Conservation (phyloP, 1,284 basidiomycete genomes). For the Termitomyces sp. region DNA sequence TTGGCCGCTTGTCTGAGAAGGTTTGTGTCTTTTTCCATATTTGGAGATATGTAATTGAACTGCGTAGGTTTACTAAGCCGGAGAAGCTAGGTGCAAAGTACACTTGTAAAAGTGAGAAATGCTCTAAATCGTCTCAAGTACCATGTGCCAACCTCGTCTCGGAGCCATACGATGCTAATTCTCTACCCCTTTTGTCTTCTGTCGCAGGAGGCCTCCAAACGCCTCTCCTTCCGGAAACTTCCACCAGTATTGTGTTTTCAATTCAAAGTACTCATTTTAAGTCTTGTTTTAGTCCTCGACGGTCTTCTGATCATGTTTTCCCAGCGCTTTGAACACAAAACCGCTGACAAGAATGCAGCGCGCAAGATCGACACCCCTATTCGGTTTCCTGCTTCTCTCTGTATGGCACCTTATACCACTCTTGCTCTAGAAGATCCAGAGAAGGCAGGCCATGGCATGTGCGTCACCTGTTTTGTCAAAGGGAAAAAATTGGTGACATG, state of each 20-base stretch:
- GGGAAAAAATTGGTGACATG: not conserved
- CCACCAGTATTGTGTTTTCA: slow-evolving; percentile 93
- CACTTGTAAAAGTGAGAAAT: slow-evolving; percentile 56
- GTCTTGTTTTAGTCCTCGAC: not conserved
- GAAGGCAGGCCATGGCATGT: slow-evolving; percentile 33
- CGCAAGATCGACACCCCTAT: slow-evolving; percentile 86
- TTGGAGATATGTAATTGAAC: not conserved
- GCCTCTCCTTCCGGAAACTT: slow-evolving; percentile 78
- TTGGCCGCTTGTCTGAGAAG: slow-evolving; percentile 66
- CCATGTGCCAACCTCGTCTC: slow-evolving; percentile 15
- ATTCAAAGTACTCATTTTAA: slow-evolving; percentile 68
- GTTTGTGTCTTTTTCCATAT: slow-evolving; percentile 29
- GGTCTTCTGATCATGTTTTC: slow-evolving; percentile 2
- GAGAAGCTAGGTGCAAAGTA: slow-evolving; percentile 74
- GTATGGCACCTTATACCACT: slow-evolving; percentile 87
- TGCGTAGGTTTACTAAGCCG: slow-evolving; percentile 63
- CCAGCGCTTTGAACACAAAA: slow-evolving; percentile 90
- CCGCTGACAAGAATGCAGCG: slow-evolving; percentile 61
- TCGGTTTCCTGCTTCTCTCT: slow-evolving; percentile 77
- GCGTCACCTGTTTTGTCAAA: slow-evolving; percentile 28
- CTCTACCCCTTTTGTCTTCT: not conserved
- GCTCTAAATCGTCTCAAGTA: slow-evolving; percentile 62
- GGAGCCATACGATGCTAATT: not conserved
- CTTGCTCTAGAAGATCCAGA: slow-evolving; percentile 47
- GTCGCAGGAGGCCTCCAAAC: slow-evolving; percentile 70